Conservation (phyloP, 148 eudicot genomes). For the Salicornia ramosissima region DNA sequence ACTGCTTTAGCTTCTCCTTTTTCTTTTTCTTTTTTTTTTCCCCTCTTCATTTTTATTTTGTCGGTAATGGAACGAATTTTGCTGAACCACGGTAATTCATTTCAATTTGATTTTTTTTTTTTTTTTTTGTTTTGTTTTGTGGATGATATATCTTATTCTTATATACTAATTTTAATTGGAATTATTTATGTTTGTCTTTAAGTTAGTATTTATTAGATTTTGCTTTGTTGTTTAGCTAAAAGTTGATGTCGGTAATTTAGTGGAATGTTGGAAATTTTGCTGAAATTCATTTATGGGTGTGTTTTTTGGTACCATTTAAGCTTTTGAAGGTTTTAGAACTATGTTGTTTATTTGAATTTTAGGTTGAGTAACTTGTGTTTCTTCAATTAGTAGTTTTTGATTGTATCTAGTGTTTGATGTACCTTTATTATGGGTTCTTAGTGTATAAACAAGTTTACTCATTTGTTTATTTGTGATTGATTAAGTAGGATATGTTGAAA, state of each 20-base stretch:
- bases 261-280: conserved; percentile 12
- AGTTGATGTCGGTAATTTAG: conserved; percentile 12
- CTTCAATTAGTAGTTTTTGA: background rate
- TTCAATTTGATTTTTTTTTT: background rate
- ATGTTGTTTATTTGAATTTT: background rate
- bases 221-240: conserved; percentile 1
- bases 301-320: background rate
- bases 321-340: background rate
- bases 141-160: background rate
- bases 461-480: background rate
- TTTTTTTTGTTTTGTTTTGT: background rate
- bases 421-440: background rate
- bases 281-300: background rate
- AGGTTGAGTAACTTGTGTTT: background rate
- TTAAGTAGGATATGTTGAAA: background rate
- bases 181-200: background rate
- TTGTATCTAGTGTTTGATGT: background rate
- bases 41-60: conserved; percentile 3
- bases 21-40: background rate
- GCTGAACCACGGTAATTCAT: background rate
- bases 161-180: no score
- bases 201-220: background rate
- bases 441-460: background rate
- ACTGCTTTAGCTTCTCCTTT: conserved; percentile 2
- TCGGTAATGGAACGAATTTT: conserved; percentile 17